Conservation (phyloP, 805 yeast species). For the Brettanomyces nanus region DNA sequence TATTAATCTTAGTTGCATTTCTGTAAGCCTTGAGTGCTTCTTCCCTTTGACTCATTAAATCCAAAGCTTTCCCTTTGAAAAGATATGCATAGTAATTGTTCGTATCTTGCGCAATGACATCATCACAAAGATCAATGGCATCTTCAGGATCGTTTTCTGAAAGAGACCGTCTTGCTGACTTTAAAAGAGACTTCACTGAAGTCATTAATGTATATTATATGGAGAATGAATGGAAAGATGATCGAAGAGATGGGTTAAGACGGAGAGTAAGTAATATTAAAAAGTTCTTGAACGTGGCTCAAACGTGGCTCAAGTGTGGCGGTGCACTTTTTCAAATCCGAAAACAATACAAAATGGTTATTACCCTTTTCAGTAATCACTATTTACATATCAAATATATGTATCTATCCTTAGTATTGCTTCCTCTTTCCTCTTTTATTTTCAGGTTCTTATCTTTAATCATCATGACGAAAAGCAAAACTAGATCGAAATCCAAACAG, state of each 20-base stretch:
- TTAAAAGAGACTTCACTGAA: slow-evolving; percentile 24
- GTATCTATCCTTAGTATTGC: too few species aligned
- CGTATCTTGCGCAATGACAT: slow-evolving; percentile 49
- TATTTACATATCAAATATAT: too few species aligned
- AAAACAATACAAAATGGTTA: too few species aligned
- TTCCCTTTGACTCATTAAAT: slow-evolving; percentile 29
- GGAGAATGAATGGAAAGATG: too few species aligned
- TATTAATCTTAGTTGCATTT: slow-evolving; percentile 42
- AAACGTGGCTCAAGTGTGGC: background rate
- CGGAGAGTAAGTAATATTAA: background rate
- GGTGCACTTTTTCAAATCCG: too few species aligned
- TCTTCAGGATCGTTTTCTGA: slow-evolving; percentile 51
- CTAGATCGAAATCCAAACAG: too few species aligned
- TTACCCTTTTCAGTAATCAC: too few species aligned
- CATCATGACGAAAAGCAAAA: too few species aligned
- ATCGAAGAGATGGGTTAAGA: background rate
- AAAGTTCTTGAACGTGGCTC: background rate
- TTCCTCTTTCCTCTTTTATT: too few species aligned
- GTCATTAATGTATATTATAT: background rate
- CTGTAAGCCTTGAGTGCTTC: slow-evolving; percentile 37
- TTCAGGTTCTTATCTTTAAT: too few species aligned
- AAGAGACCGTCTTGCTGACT: slow-evolving; percentile 44
- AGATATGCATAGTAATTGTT: slow-evolving; percentile 58
- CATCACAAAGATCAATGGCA: slow-evolving; percentile 48
- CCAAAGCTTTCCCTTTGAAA: slow-evolving; percentile 64